Evolutionary conservation across 2,329 filamentous ascomycete species (phyloP).

Genomic region (Microcyclosporella mali): DNA sequence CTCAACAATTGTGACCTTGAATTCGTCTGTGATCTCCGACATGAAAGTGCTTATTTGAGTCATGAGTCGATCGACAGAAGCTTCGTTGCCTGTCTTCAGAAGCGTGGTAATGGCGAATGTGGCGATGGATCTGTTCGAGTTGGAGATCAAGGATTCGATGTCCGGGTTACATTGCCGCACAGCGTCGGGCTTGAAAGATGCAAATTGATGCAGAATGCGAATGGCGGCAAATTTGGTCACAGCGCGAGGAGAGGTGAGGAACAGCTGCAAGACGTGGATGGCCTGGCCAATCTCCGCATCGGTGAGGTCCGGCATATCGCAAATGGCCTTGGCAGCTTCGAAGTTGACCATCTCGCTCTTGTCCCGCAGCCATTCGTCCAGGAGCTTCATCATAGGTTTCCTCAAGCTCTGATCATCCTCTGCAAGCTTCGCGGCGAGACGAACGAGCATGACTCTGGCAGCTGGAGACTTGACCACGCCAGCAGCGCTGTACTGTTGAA

Average conservation of each 20-base stretch:
- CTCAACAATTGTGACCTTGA: constrained; percentile 99
- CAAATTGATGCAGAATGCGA: constrained; percentile 91
- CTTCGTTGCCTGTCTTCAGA: constrained; percentile 96
- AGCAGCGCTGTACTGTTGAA: constrained; percentile 92
- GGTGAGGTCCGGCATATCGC: constrained; percentile 86
- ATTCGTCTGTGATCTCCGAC: constrained; percentile 98
- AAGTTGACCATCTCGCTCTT: constrained; percentile 99
- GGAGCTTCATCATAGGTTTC: constrained; percentile 93
- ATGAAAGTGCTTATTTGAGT: constrained; percentile 98
- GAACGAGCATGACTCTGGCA: constrained; percentile 84
- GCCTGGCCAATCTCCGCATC: constrained; percentile 88
- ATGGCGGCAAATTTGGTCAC: constrained; percentile 98
- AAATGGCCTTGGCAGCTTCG: constrained; percentile 96
- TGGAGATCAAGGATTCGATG: constrained; percentile 93
- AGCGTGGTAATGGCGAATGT: constrained; percentile 98
- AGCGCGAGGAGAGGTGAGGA: constrained; percentile 88
- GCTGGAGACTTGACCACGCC: constrained; percentile 93
- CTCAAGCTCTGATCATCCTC: constrained; percentile 85
- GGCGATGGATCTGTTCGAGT: constrained; percentile 93
- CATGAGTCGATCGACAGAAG: constrained; percentile 93
- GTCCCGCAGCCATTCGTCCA: constrained; percentile 93
- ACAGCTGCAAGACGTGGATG: constrained; percentile 90
- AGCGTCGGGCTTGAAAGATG: constrained; percentile 88
- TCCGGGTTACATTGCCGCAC: constrained; percentile 94
- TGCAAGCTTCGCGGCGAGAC: constrained; percentile 85